Conservation (phyloP, 2,329 filamentous ascomycete species). For the Ilyonectria sp. region DNA sequence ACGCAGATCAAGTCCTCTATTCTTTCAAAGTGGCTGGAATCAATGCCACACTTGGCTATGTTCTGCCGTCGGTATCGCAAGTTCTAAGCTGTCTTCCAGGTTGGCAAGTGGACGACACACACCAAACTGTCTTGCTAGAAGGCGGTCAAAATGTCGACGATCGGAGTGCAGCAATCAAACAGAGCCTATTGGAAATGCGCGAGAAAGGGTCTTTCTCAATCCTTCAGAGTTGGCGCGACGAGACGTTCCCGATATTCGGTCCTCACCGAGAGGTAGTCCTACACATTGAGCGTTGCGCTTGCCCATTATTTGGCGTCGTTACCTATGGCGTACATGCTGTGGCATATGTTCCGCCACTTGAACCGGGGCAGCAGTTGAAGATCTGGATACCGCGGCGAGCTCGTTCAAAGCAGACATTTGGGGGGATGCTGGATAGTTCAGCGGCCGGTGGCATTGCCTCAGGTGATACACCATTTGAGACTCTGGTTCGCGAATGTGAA, state of each 20-base stretch:
- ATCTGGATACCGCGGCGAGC: slow-evolving; percentile 13
- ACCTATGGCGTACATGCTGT: slow-evolving; percentile 11
- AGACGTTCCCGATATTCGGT: slow-evolving; percentile 9
- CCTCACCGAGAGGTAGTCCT: neutral
- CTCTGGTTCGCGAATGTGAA: neutral
- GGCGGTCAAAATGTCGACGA: neutral
- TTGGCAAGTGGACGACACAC: neutral
- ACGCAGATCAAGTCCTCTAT: neutral
- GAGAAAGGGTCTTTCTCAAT: neutral
- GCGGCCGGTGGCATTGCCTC: slow-evolving; percentile 3
- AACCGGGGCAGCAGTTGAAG: neutral
- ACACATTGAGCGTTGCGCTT: slow-evolving; percentile 15
- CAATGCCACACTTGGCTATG: neutral
- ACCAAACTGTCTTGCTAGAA: neutral
- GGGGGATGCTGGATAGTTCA: slow-evolving; percentile 12
- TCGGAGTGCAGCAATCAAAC: neutral
- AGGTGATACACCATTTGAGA: neutral
- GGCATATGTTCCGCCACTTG: neutral
- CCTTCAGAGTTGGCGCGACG: slow-evolving; percentile 1
- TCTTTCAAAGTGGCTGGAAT: neutral
- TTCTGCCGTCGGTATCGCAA: neutral
- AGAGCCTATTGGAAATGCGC: neutral
- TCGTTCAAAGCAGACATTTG: slow-evolving; percentile 5
- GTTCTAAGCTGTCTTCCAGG: neutral
- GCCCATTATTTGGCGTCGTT: slow-evolving; percentile 10